Conservation (phyloP, 352 stramenopile genomes). For the Aphanomyces astaci region DNA sequence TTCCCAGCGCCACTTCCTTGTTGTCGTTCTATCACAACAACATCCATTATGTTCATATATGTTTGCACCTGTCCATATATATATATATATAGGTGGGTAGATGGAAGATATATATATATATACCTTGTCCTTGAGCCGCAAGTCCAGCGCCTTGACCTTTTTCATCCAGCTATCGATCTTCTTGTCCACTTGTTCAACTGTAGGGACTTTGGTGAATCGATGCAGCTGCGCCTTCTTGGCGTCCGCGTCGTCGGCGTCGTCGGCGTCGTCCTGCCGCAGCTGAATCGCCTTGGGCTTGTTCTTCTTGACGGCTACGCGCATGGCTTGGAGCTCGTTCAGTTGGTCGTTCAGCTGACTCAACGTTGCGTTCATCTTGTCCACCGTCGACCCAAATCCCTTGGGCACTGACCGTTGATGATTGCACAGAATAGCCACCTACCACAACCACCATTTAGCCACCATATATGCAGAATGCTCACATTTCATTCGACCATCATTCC, state of each 20-base stretch:
- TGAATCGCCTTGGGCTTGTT: slow-evolving; percentile 86
- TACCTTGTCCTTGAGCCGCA: slow-evolving; percentile 95
- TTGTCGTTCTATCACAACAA: slow-evolving; percentile 97
- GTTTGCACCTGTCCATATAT: no score
- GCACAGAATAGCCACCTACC: slow-evolving; percentile 98
- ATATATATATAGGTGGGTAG: no score
- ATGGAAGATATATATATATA: no score
- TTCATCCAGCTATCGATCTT: slow-evolving; percentile 92
- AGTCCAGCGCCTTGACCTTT: slow-evolving; percentile 86
- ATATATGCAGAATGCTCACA: no score
- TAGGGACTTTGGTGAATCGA: slow-evolving; percentile 89
- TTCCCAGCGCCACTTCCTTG: slow-evolving; percentile 98
- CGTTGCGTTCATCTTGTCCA: slow-evolving; percentile 93
- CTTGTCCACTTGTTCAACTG: slow-evolving; percentile 89
- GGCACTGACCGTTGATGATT: slow-evolving; percentile 99
- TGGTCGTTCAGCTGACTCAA: slow-evolving; percentile 91
- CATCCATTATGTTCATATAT: no score
- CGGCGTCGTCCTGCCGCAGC: slow-evolving; percentile 59
- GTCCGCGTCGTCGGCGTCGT: slow-evolving; percentile 54
- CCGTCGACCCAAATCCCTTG: slow-evolving; percentile 91
- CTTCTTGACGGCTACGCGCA: slow-evolving; percentile 81
- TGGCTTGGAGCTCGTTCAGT: slow-evolving; percentile 92
- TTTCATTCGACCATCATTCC: no score
- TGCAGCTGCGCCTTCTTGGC: slow-evolving; percentile 91
- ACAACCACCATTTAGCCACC: no score